Percentiles rank a stretch among this genome's conserved stretches.
These are phyloP conservation scores for Euphrasia arctica DNA, from an alignment of 305 asterid genomes.

Conservation along the genomic window DNA sequence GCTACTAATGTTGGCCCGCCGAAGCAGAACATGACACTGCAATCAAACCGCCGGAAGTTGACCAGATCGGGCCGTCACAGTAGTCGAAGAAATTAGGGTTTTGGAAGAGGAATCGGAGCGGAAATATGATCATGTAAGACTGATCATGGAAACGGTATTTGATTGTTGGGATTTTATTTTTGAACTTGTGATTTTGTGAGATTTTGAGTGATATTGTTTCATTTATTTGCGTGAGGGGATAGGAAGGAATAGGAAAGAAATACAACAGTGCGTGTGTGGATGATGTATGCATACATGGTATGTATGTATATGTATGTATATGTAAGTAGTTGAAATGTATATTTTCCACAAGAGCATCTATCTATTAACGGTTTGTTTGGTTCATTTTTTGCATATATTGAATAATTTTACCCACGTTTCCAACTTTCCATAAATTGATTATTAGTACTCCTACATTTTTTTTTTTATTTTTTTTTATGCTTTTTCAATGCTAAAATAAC, in stretches of 20 bases:
- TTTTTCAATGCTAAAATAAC: too few relatives aligned
- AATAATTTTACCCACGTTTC: too few relatives aligned
- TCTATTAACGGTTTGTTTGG: too few relatives aligned
- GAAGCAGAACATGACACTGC: background rate
- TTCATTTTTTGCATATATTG: too few relatives aligned
- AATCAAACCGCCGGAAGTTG: constrained; percentile 20
- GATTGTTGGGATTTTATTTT: constrained; percentile 8
- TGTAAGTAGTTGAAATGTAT: background rate
- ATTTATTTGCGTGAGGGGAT: constrained; percentile 23
- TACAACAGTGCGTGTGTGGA: background rate
- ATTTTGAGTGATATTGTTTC: constrained; percentile 21
- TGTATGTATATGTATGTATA: too few relatives aligned
- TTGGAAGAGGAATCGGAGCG: constrained; percentile 8
- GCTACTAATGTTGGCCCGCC: constrained; percentile 7
- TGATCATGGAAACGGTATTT: constrained; percentile 3
- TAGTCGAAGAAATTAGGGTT: constrained; percentile 27
- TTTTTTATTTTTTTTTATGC: too few relatives aligned
- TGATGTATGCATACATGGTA: background rate
- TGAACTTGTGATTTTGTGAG: constrained; percentile 9
- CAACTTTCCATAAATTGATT: too few relatives aligned
- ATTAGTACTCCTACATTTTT: too few relatives aligned
- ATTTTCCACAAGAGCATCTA: background rate
- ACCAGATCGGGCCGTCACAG: constrained; percentile 31
- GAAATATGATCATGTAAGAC: background rate
- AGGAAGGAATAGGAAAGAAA: constrained; percentile 10